These are phyloP conservation scores for Aspergillus intermedius DNA, from an alignment of 2,329 filamentous ascomycete genomes.

Conservation along the genomic window DNA sequence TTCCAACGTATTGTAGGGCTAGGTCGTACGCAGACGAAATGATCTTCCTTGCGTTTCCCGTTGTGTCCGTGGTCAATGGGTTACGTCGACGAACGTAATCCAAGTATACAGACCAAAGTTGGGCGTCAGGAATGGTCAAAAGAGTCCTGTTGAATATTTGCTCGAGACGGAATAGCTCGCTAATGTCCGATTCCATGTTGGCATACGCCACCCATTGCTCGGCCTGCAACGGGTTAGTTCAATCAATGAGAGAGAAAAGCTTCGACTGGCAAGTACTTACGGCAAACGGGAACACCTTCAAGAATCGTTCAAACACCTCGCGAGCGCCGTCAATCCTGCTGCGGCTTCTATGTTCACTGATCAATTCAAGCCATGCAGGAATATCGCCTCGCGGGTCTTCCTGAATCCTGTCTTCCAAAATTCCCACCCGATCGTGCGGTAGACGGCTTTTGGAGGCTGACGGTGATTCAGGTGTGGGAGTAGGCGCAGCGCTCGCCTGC, in stretches of 20 bases:
- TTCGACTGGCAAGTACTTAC: slow-evolving; percentile 53
- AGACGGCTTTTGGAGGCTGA: slow-evolving; percentile 48
- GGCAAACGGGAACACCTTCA: slow-evolving; percentile 80
- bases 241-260: slow-evolving; percentile 2
- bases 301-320: slow-evolving; percentile 74
- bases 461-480: slow-evolving; percentile 40
- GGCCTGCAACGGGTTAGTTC: slow-evolving; percentile 54
- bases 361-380: slow-evolving; percentile 83
- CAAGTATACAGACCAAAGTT: slow-evolving; percentile 87
- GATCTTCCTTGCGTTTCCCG: slow-evolving; percentile 66
- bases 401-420: slow-evolving; percentile 83
- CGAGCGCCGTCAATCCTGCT: slow-evolving; percentile 77
- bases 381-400: slow-evolving; percentile 90
- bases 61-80: slow-evolving; percentile 73
- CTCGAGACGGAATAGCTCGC: slow-evolving; percentile 75
- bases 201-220: slow-evolving; percentile 87
- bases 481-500: slow-evolving; percentile 33
- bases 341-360: slow-evolving; percentile 74
- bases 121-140: slow-evolving; percentile 70
- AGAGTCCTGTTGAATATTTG: slow-evolving; percentile 76
- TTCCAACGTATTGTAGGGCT: slow-evolving; percentile 79
- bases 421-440: slow-evolving; percentile 66
- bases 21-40: slow-evolving; percentile 88
- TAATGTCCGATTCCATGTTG: slow-evolving; percentile 80
- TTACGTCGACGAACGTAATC: slow-evolving; percentile 91